These are phyloP conservation scores for Dittrichia graveolens DNA, from an alignment of 129 eudicot genomes.

Conservation along the genomic window DNA sequence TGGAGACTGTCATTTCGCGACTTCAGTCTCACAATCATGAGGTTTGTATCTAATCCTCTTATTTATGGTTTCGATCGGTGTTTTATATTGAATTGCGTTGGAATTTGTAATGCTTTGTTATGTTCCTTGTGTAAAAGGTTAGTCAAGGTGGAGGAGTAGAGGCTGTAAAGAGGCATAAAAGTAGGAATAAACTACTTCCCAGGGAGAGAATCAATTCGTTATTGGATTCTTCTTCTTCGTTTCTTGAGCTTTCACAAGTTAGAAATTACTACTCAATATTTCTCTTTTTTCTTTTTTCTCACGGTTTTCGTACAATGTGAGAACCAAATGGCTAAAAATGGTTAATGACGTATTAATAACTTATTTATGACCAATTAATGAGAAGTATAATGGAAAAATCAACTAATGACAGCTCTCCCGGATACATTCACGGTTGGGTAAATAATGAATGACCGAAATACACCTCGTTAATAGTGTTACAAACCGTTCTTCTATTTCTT, in stretches of 20 bases:
- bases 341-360: no score
- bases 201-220: constrained; percentile 79
- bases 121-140: constrained; percentile 46
- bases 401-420: no score
- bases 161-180: constrained; percentile 83
- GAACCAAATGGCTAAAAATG: no score
- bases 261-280: background rate
- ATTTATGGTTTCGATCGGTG: background rate
- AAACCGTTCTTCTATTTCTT: no score
- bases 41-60: constrained; percentile 30
- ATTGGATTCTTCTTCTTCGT: constrained; percentile 82
- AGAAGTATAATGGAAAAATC: no score
- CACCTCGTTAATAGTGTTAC: no score
- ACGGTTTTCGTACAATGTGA: no score
- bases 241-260: constrained; percentile 97
- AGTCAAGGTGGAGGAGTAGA: constrained; percentile 77
- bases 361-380: no score
- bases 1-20: constrained; percentile 61
- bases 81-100: background rate
- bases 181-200: constrained; percentile 93
- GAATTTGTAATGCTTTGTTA: no score
- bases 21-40: constrained; percentile 63
- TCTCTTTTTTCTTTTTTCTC: no score
- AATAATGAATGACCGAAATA: no score
- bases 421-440: no score